Base-by-base conservation (phyloP, 768 basidiomycete species). In the Rubroboletus pulcherrimus region DNA sequence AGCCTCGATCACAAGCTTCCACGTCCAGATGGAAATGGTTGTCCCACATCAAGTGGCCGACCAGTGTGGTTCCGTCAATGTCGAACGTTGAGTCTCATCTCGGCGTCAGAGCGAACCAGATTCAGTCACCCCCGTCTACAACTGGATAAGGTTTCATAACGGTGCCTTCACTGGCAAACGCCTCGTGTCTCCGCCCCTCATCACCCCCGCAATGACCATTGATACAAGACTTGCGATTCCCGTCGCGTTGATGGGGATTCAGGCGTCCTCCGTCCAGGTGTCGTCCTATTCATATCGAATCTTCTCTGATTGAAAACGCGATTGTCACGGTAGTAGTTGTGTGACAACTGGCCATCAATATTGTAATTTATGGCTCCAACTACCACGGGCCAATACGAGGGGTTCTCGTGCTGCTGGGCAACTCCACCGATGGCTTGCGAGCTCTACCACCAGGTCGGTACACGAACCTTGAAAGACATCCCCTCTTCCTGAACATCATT, bases 71-170 rank as follows among this genome's bases (percentile, higher is more conserved):
- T 49, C 49, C 49, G 39, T 39, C 38, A 30, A 8, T 19, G 9
- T 7, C 37, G 35, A 38, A 38, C 24, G 49, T 50, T 30, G 56
- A 38, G 38, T 29, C 48, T 66, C 65, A 66, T 67, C 56, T 67
- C 60, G 67, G 63, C 48, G 52, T 51, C 65, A 61, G 67, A 63
- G 45, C 60, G 63, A 58, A 57, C 59, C 53, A 49, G 57, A 57
- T 64, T 43, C 29, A 43, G 51, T 60, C 33, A 31, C 47, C 39
- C 44, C 46, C 55, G 29, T 58, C 54, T 40, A 41, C 33, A 17
- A 41, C 45, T 44, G 44, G 53, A 38, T 63, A 59, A 60, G 19
- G 58, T 64, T 70, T 70, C 68, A 70, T 66, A 55, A 54, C 33
- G 29, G 21, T 24, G 38, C 48, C 33, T 51, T 35, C 12, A 26